Conservation (phyloP, 768 basidiomycete genomes). For the Cystofilobasidium bisporidii region DNA sequence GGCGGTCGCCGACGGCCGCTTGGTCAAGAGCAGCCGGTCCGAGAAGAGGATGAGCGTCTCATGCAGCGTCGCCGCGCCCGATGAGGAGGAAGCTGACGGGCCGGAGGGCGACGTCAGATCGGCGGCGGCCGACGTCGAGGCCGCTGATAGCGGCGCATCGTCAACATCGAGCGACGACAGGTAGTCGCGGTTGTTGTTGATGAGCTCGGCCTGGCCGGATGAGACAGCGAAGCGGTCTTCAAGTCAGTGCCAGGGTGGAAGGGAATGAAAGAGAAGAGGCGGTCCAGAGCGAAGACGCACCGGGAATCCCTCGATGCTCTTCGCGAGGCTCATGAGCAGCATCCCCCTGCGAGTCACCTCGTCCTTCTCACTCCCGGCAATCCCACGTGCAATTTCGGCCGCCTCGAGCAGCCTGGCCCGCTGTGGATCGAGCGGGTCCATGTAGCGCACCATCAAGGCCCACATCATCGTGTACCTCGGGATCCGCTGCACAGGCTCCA, state of each 20-base stretch:
- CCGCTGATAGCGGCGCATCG: constrained; percentile 45
- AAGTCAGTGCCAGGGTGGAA: too few relatives aligned
- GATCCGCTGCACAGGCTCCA: constrained; percentile 94
- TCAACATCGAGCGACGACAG: constrained; percentile 91
- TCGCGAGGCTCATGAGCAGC: constrained; percentile 53
- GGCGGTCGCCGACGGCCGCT: constrained; percentile 49
- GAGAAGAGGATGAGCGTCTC: constrained; percentile 89
- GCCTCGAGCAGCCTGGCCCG: constrained; percentile 70
- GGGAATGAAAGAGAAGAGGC: neutral
- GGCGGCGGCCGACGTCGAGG: constrained; percentile 44
- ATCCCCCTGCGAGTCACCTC: constrained; percentile 82
- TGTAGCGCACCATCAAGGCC: constrained; percentile 82
- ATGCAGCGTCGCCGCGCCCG: constrained; percentile 47
- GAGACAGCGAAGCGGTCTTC: too few relatives aligned
- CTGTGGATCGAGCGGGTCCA: constrained; percentile 68
- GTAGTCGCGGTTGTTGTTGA: constrained; percentile 76
- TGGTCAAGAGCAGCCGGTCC: constrained; percentile 83
- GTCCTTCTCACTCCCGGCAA: constrained; percentile 83
- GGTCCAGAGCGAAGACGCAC: constrained; percentile 32
- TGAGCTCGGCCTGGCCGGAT: constrained; percentile 64
- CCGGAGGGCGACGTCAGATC: constrained; percentile 29
- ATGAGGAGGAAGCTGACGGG: constrained; percentile 1
- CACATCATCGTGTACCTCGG: constrained; percentile 89
- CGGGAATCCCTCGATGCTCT: constrained; percentile 79
- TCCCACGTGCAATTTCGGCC: constrained; percentile 75